Evolutionary conservation across 2,329 filamentous ascomycete genomes (phyloP), one percentile per base, ranked within the genome.

Genomic region (Alternaria sp.): DNA sequence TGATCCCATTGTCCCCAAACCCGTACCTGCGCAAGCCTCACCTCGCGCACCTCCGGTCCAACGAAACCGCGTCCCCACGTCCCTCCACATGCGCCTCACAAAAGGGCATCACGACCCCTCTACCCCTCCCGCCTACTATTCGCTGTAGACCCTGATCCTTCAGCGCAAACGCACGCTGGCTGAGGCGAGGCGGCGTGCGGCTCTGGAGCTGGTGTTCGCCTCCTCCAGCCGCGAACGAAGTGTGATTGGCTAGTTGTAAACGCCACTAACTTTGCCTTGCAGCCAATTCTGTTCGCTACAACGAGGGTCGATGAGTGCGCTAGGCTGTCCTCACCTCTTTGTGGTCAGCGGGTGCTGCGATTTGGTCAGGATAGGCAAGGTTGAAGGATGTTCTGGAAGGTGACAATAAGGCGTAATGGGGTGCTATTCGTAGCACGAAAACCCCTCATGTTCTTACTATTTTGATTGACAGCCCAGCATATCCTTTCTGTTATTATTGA

Each of bases 261-360:
- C 55, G 59, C 59, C 59, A 58, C 59, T 61, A 61, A 61, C 59
- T 61, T 61, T 58, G 46, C 15, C 46, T 14, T n/a, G 18, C 33
- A 50, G 47, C 59, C 59, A 61, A 58, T 61, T 51, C 55, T 51
- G 15, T 12, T 58, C 26, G 30, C 7, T 23, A 33, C 26, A 53
- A n/a, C n/a, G 25, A 21, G 26, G 46, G 37, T 44, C 26, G 18
- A 18, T 6, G 23, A 26, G 15, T 15, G 43, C 59, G 59, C 59
- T 61, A 61, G 14, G 15, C 14, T 30, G 8, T 20, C 6, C n/a
- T 30, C 46, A 28, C 23, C 4, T 45, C 18, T 37, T 23, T 61
- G 28, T 61, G 46, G 59, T 18, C 37, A 46, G 45, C 26, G n/a
- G 26, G 12, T 21, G 37, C 2, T 6, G 21, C 30, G 9, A 12